Evolutionary conservation across 257 asterid genomes (phyloP), one percentile per base, ranked within the genome.

Genomic region (Lycium ferocissimum): DNA sequence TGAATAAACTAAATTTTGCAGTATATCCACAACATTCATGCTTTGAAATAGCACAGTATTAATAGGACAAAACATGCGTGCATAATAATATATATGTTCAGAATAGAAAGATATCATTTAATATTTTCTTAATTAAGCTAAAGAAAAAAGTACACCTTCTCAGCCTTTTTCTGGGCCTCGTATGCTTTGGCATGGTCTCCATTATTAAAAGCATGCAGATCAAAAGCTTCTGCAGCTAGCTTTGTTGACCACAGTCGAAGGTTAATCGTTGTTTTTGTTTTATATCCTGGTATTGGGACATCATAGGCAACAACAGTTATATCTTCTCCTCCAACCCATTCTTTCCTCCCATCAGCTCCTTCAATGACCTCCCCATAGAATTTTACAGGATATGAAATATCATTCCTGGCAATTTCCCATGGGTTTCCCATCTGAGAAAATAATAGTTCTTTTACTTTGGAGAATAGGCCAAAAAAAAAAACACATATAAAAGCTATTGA

Each of bases 211-310:
- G 95, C 89, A 62, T 38, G 33, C 82, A 94, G 87, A 91, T 94
- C 95, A 85, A 94, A 88, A 83, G 88, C 91, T 85, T 89, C 91
- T 38, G 97, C 91, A 10, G 92, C 88, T 82, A 91, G 94, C 86
- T 93, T 94, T 14, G 97, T 94, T 81, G 95, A 89, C 97, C 98
- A 94, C 72, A 94, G 70, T 78, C 98, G 91, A 83, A 94, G 95
- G 88, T 91, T 94, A 57, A 91, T 92, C 18, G 98, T 92, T n/a
- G 96, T 91, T 88, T 90, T 94, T 72, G 97, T 94, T 82, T 91
- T 93, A 85, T 93, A 94, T 86, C 98, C 98, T 82, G 97, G 97
- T 82, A 94, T 94, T 82, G 98, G 98, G 85, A 92, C 95, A 86
- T 94, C 97, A 89, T 89, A 92, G 33, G 97, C 98, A 83, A 91